These are phyloP conservation scores for Colletotrichum endophyticum DNA, from an alignment of 2,329 filamentous ascomycete genomes.

Conservation along the genomic window DNA sequence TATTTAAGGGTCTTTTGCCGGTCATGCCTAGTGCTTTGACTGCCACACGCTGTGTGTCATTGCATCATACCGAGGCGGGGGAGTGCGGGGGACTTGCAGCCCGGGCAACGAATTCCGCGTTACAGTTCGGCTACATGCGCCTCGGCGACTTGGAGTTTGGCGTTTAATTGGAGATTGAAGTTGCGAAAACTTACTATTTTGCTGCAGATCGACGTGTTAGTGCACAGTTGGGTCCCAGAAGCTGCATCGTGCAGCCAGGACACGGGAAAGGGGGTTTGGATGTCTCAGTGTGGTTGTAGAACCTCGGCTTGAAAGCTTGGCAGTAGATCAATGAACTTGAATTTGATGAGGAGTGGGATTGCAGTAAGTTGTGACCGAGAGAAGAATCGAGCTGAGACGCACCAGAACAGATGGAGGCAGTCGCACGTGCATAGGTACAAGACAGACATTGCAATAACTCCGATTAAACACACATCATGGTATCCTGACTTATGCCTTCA, in stretches of 20 bases:
- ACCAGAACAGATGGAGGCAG: neutral
- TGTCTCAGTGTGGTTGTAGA: neutral
- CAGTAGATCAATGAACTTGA: neutral
- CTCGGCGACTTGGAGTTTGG: neutral
- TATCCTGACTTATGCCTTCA: neutral
- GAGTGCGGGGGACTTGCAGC: slow-evolving; percentile 9
- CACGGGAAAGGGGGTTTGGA: neutral
- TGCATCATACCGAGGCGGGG: slow-evolving; percentile 17
- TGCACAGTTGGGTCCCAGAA: neutral
- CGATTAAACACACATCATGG: neutral
- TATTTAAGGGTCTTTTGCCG: neutral
- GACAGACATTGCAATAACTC: neutral
- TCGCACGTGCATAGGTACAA: neutral
- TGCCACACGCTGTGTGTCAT: neutral
- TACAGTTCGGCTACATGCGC: neutral
- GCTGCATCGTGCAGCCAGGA: neutral
- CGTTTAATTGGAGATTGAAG: neutral
- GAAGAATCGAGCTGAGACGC: neutral
- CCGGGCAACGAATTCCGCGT: slow-evolving; percentile 15
- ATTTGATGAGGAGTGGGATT: neutral
- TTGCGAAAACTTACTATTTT: neutral
- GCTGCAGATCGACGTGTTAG: neutral
- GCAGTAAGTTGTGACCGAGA: neutral
- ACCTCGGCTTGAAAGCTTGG: neutral
- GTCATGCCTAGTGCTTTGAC: neutral